These are phyloP conservation scores for Saccharum hybrid DNA, from an alignment of 202 grass and related monocot genomes.

Conservation along the genomic window DNA sequence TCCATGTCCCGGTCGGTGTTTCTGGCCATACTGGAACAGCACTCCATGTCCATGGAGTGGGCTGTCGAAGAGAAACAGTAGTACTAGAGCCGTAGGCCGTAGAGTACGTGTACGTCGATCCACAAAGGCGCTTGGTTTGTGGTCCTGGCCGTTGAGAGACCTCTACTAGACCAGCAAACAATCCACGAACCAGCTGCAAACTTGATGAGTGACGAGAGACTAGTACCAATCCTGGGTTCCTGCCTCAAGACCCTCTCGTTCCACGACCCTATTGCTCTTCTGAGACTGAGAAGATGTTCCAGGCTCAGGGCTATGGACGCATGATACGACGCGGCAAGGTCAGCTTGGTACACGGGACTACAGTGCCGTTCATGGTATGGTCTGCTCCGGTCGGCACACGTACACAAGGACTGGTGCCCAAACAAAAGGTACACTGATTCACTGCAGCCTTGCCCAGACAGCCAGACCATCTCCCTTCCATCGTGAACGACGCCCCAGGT, in stretches of 20 bases:
- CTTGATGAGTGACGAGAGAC: too few species aligned
- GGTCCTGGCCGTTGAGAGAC: too few species aligned
- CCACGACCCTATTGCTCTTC: too few species aligned
- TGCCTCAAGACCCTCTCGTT: too few species aligned
- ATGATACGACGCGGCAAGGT: background rate
- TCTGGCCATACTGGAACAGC: conserved; percentile 14
- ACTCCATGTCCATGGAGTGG: background rate
- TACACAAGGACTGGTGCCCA: background rate
- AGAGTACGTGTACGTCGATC: background rate
- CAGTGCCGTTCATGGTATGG: conserved; percentile 9
- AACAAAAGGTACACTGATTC: conserved; percentile 7
- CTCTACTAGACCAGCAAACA: too few species aligned
- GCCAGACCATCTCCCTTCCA: background rate
- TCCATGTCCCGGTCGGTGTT: conserved; percentile 33
- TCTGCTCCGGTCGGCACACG: conserved; percentile 3
- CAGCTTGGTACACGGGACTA: conserved; percentile 18
- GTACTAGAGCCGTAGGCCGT: too few species aligned
- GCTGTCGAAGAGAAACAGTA: background rate
- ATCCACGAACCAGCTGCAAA: too few species aligned
- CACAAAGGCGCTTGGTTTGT: too few species aligned
- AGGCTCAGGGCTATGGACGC: background rate
- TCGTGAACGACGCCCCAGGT: background rate
- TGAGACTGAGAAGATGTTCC: background rate
- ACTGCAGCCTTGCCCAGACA: background rate
- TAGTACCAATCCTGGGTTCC: too few species aligned